Percentiles rank a stretch among this genome's conserved stretches.
Evolutionary conservation across 2,329 filamentous ascomycete genomes (phyloP).

Genomic region (Talaromyces marneffei): DNA sequence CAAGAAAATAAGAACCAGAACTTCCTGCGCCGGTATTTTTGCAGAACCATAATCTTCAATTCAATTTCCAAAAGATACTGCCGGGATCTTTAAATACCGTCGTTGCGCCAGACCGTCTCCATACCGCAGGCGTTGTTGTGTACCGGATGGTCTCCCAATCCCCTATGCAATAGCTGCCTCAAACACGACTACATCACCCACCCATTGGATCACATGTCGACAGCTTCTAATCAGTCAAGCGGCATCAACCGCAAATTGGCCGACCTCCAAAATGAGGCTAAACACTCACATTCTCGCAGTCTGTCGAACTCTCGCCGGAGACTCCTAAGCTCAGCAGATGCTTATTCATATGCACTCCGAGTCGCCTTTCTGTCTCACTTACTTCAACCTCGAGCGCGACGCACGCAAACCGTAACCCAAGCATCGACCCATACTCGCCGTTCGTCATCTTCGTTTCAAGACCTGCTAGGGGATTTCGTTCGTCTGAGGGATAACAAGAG

Average conservation of each 20-base stretch:
- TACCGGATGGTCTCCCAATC: constrained; percentile 17
- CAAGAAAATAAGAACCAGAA: background rate
- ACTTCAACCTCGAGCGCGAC: constrained; percentile 81
- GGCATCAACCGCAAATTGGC: constrained; percentile 43
- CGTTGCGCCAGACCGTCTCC: background rate
- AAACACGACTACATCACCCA: constrained; percentile 12
- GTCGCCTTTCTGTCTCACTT: constrained; percentile 89
- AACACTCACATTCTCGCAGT: constrained; percentile 39
- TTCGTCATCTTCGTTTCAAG: constrained; percentile 66
- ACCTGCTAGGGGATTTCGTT: constrained; percentile 83
- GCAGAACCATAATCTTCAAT: background rate
- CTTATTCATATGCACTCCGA: constrained; percentile 84
- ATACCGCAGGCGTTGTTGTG: background rate
- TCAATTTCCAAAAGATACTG: too few relatives aligned
- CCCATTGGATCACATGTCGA: constrained; percentile 39
- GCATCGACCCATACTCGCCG: constrained; percentile 62
- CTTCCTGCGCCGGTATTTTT: background rate
- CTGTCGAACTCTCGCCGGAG: constrained; percentile 39
- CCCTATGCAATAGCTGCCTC: background rate
- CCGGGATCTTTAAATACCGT: background rate
- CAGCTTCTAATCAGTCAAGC: constrained; percentile 41
- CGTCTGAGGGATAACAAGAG: constrained; percentile 62
- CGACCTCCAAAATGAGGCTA: constrained; percentile 41
- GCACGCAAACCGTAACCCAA: constrained; percentile 73
- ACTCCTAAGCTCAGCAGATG: constrained; percentile 60